Percentiles rank a stretch among this genome's conserved stretches.
These are phyloP conservation scores for Annulohypoxylon stygium DNA, from an alignment of 495 filamentous ascomycete species.

Conservation along the genomic window DNA sequence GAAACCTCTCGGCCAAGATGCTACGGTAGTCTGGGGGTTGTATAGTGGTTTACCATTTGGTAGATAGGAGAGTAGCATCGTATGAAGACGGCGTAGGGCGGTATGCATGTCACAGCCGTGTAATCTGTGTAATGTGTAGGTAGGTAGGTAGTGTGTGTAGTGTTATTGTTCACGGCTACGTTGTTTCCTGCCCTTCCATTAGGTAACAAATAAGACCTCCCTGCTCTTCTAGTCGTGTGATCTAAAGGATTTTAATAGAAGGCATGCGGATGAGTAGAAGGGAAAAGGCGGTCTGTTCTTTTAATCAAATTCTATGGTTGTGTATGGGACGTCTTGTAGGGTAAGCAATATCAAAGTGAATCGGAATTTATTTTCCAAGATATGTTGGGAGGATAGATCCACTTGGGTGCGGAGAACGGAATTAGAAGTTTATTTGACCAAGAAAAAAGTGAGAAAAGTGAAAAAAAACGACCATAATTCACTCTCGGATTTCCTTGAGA, in stretches of 20 bases:
- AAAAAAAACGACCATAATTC: constrained; percentile 13
- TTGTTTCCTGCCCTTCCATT: constrained; percentile 10
- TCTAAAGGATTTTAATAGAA: constrained; percentile 1
- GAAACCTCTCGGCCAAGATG: constrained; percentile 16
- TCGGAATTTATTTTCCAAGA: neutral
- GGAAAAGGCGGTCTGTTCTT: constrained; percentile 40
- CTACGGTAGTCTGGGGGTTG: constrained; percentile 12
- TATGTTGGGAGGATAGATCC: constrained; percentile 26
- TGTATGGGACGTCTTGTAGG: constrained; percentile 20
- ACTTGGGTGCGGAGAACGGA: constrained; percentile 7
- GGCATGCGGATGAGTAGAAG: constrained; percentile 21
- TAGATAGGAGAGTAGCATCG: constrained; percentile 8
- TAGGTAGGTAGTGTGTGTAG: neutral
- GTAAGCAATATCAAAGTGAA: constrained; percentile 28
- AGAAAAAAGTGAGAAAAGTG: constrained; percentile 5
- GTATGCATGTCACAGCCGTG: constrained; percentile 29
- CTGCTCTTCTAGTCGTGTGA: constrained; percentile 20
- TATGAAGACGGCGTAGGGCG: constrained; percentile 17
- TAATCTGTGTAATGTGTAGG: neutral
- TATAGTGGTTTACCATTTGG: constrained; percentile 13
- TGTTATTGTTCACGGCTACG: constrained; percentile 19
- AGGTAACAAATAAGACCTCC: constrained; percentile 20
- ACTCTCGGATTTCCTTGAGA: neutral
- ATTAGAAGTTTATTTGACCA: neutral
- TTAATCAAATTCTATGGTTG: constrained; percentile 35